Evolutionary conservation across 73 alveolate genomes (phyloP), one percentile per base, ranked within the genome.

Genomic region (Symbiodinium natans): DNA sequence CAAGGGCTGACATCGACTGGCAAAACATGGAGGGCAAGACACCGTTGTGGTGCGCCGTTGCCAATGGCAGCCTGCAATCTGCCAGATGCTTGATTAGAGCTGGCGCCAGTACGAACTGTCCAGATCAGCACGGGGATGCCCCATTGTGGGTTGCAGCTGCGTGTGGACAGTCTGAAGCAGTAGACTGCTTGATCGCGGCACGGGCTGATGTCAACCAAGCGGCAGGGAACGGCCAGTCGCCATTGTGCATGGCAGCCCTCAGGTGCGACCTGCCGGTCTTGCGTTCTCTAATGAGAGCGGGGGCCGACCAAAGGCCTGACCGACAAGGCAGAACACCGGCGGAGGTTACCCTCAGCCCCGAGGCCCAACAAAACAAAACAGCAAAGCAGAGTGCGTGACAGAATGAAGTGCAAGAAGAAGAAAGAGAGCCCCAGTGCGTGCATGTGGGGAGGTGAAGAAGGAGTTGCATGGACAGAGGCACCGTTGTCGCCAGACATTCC

Each of bases 171-270:
- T 34, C 77, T 29, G 77, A 63, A 8, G 77, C 77, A 2, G 77
- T 63, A 3, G 77, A 63, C 2, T 63, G 10, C 31, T 63, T 63
- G 77, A 63, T 63, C 25, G 77, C 34, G 3, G 77, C 77, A 63
- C 77, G 29, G 36, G 40, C 77, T 63, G 77, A 63, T 63, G 77
- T 63, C 19, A 63, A 63, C 77, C 77, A 63, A 63, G 40, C 25
- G 40, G 77, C 77, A 11, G 77, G 77, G 77, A 63, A 63, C 34
- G 77, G 77, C 15, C 77, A 63, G 77, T 63, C 77, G 15, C 77
- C 77, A 11, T 29, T 63, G 10, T 63, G 77, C 77, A 63, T 34
- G 10, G 77, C 77, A 4, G 77, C 77, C 34, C 34, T 63, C 36
- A 21, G 77, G 25, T 63, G 77, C 77, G 77, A 63, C 77, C 77